phyloP scores from a whole-genome alignment of 306 rosid species.

The Psophocarpus tetragonolobus region DNA sequence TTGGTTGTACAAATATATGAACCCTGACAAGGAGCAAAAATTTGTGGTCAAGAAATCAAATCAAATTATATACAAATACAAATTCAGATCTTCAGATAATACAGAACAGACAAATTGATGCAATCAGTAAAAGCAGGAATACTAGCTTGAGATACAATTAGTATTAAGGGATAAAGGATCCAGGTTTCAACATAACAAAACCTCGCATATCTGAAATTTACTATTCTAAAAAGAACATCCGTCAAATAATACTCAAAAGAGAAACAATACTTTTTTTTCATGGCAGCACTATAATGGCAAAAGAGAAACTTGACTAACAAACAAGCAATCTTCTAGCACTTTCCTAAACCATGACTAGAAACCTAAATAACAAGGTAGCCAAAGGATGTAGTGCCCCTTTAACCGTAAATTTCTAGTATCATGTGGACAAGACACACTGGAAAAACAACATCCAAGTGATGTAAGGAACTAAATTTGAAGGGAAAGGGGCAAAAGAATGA shows the following conservation, averaged over 20 bases:
- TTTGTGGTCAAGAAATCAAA: constrained; percentile 24
- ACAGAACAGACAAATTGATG: constrained; percentile 2
- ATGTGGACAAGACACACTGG: too few species aligned
- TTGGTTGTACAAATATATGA: constrained; percentile 88
- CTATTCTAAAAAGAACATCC: not conserved
- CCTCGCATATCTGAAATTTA: not conserved
- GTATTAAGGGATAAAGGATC: not conserved
- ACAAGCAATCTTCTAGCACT: not conserved
- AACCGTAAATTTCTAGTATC: not conserved
- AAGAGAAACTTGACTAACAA: not conserved
- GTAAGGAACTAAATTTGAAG: too few species aligned
- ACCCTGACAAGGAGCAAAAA: constrained; percentile 63
- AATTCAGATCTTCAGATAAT: constrained; percentile 19
- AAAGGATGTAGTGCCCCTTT: not conserved
- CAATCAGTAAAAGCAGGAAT: not conserved
- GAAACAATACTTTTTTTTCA: not conserved
- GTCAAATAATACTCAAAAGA: not conserved
- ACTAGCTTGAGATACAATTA: constrained; percentile 4
- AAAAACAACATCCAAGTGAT: too few species aligned
- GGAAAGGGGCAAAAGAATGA: too few species aligned
- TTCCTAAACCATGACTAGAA: not conserved
- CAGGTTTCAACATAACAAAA: constrained; percentile 9
- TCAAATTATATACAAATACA: too few species aligned
- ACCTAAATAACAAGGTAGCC: not conserved
- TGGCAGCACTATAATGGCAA: not conserved